Percentiles rank a stretch among this genome's conserved stretches.
Evolutionary conservation across 2,329 filamentous ascomycete genomes (phyloP).

Genomic region (Ciborinia camelliae): DNA sequence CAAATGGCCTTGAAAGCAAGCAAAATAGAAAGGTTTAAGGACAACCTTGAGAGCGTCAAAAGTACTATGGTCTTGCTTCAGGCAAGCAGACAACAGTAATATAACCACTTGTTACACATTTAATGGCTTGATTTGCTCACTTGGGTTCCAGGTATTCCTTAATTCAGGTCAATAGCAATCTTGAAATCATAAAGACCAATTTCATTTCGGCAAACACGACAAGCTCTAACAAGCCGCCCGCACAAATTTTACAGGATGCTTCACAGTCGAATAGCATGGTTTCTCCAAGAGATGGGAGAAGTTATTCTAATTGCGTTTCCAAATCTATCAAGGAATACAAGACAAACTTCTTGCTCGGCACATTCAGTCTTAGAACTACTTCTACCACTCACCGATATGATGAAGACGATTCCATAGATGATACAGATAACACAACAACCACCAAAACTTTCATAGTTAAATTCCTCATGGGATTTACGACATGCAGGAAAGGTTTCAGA

Average conservation of each 20-base stretch:
- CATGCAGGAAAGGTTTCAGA: neutral
- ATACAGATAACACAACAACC: neutral
- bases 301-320: neutral
- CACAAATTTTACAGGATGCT: neutral
- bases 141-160: neutral
- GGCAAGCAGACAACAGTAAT: slow-evolving; percentile 9
- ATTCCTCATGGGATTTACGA: neutral
- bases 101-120: rapidly evolving
- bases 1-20: slow-evolving; percentile 15
- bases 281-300: neutral
- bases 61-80: slow-evolving; percentile 18
- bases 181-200: neutral
- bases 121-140: neutral
- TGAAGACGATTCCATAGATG: neutral
- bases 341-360: neutral
- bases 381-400: neutral
- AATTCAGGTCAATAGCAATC: neutral
- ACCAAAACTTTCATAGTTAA: neutral
- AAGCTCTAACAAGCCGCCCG: neutral
- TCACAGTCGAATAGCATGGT: neutral
- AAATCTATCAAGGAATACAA: neutral
- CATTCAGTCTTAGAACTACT: neutral
- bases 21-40: slow-evolving; percentile 20
- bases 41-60: slow-evolving; percentile 14
- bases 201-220: neutral